Conservation (phyloP, 495 filamentous ascomycete genomes). For the Bombardia bombarda region DNA sequence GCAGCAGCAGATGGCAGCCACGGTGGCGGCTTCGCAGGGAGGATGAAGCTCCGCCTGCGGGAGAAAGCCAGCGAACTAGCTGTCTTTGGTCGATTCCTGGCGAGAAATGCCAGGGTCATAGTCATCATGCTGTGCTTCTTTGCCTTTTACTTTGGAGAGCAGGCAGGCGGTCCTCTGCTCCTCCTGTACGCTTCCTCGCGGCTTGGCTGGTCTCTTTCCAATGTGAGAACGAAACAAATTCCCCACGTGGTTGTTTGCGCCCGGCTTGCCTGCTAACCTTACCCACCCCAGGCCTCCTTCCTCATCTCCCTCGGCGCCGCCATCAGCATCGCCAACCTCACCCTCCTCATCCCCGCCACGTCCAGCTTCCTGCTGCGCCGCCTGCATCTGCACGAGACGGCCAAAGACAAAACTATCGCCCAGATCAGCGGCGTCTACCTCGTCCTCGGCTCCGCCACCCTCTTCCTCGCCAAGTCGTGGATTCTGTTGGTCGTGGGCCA, state of each 20-base stretch:
- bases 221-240: conserved; percentile 2
- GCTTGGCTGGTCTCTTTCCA: conserved; percentile 38
- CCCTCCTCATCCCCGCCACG: conserved; percentile 35
- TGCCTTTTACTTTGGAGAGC: conserved; percentile 3
- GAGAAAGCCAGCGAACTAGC: neutral
- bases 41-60: neutral
- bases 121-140: conserved; percentile 2
- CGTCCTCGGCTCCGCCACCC: conserved; percentile 30
- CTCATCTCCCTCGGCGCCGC: conserved; percentile 44
- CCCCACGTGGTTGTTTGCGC: neutral
- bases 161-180: conserved; percentile 16
- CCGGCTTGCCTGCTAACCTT: neutral
- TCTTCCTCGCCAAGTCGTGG: conserved; percentile 9
- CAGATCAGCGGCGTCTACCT: conserved; percentile 37
- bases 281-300: conserved; percentile 34
- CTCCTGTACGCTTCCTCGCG: conserved; percentile 48
- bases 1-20: neutral
- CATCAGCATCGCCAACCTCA: conserved; percentile 40
- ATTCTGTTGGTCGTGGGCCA: conserved; percentile 10
- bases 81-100: neutral
- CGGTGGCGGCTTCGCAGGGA: neutral
- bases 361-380: conserved; percentile 23
- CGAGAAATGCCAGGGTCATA: neutral
- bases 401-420: conserved; percentile 44
- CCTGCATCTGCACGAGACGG: conserved; percentile 21